A percentile compares a stretch with the other conserved stretches of the same genome.
phyloP scores from a whole-genome alignment of 176 grass and related monocot genomes.

The Phoenix dactylifera region DNA sequence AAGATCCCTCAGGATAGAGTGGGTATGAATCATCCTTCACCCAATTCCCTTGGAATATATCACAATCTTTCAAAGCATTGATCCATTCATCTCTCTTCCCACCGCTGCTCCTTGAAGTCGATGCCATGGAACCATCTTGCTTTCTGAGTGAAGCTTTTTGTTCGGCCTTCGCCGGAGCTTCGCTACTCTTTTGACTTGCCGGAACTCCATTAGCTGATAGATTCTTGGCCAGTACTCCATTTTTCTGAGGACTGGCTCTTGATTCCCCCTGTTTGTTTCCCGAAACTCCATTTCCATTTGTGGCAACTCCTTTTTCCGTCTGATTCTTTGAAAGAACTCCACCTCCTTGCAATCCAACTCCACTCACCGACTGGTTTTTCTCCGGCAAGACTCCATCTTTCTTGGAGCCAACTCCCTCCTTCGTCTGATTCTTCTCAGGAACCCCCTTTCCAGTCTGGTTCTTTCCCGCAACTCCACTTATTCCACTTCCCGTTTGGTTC shows the following conservation, averaged over 20 bases:
- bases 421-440: slow-evolving; percentile 1
- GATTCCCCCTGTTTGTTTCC: slow-evolving; percentile 18
- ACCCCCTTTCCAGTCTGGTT: slow-evolving; percentile 10
- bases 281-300: slow-evolving; percentile 10
- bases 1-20: slow-evolving; percentile 66
- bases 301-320: slow-evolving; percentile 1
- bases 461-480: background rate
- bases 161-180: background rate
- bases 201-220: background rate
- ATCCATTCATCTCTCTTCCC: slow-evolving; percentile 41
- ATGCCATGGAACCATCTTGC: slow-evolving; percentile 6
- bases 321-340: slow-evolving; percentile 15
- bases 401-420: slow-evolving; percentile 18
- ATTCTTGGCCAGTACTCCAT: no score
- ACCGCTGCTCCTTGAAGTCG: slow-evolving; percentile 6
- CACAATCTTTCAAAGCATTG: slow-evolving; percentile 54
- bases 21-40: slow-evolving; percentile 73
- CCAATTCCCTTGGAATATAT: slow-evolving; percentile 82
- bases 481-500: slow-evolving; percentile 5
- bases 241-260: no score
- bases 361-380: slow-evolving; percentile 25
- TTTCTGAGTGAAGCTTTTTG: slow-evolving; percentile 13
- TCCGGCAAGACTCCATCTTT: slow-evolving; percentile 14
- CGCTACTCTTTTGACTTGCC: background rate
- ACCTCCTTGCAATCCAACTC: background rate